A percentile compares a stretch with the other conserved stretches of the same genome.
Conservation (phyloP, 345 rosid species). For the Pugionium cornutum region DNA sequence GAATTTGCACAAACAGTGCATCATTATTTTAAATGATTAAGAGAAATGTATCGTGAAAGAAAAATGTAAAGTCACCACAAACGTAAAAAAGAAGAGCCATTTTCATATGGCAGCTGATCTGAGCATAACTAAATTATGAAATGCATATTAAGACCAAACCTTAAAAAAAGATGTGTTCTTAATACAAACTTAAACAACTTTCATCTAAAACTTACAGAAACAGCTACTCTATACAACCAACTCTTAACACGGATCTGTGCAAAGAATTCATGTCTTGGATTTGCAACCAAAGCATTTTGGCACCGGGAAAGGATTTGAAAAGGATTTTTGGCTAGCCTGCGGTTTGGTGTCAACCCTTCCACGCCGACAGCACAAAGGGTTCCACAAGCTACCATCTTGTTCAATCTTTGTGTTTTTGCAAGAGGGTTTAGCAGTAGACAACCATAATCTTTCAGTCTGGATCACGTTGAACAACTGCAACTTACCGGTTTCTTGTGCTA, state of each 20-base stretch:
- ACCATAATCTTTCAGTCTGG: slow-evolving; percentile 6
- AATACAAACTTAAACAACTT: slow-evolving; percentile 26
- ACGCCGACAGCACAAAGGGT: slow-evolving; percentile 26
- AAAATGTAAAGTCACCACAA: too few relatives aligned
- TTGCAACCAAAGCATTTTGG: slow-evolving; percentile 17
- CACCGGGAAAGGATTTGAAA: slow-evolving; percentile 21
- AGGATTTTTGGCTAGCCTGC: too few relatives aligned
- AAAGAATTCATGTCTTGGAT: not conserved
- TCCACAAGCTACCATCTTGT: slow-evolving; percentile 16
- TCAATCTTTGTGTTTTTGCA: not conserved
- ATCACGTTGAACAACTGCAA: slow-evolving; percentile 12
- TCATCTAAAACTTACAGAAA: slow-evolving; percentile 20
- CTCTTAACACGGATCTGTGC: slow-evolving; percentile 26
- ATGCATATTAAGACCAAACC: slow-evolving; percentile 5
- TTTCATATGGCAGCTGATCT: too few relatives aligned
- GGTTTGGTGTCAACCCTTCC: slow-evolving; percentile 14
- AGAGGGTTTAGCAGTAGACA: slow-evolving; percentile 18
- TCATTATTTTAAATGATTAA: too few relatives aligned
- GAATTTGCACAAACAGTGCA: too few relatives aligned
- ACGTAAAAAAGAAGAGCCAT: too few relatives aligned
- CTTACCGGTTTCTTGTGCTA: slow-evolving; percentile 23
- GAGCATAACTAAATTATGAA: not conserved
- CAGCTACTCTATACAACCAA: slow-evolving; percentile 36
- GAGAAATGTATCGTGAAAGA: too few relatives aligned
- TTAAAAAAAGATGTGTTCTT: slow-evolving; percentile 27